phyloP scores from a whole-genome alignment of 495 filamentous ascomycete species.

The Lasiosphaeria hispida region DNA sequence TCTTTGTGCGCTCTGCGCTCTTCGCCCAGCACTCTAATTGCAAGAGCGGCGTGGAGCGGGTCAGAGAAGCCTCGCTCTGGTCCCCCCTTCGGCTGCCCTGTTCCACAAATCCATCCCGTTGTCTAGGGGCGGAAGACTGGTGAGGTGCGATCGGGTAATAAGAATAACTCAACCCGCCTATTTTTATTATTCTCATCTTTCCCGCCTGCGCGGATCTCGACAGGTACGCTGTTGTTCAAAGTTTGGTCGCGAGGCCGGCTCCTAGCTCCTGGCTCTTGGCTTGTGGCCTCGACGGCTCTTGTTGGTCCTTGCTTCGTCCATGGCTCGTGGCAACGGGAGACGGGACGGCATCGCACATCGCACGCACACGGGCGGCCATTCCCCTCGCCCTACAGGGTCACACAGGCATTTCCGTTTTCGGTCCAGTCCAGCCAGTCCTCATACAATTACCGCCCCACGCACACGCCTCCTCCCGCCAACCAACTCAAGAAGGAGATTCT shows the following conservation, averaged over 20 bases:
- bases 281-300: background rate
- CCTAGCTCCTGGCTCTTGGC: background rate
- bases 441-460: slow-evolving; percentile 5
- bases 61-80: too few species aligned
- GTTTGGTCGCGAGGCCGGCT: background rate
- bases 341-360: slow-evolving; percentile 19
- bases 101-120: too few species aligned
- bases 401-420: slow-evolving; percentile 13
- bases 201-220: too few species aligned
- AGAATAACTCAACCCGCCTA: too few species aligned
- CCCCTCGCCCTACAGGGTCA: slow-evolving; percentile 10
- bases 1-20: too few species aligned
- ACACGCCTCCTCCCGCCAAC: slow-evolving; percentile 2
- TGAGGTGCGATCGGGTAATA: too few species aligned
- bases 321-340: slow-evolving; percentile 6
- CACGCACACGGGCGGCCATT: too few species aligned
- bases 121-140: too few species aligned
- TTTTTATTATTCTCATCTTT: too few species aligned
- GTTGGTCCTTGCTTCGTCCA: slow-evolving; percentile 1
- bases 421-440: background rate
- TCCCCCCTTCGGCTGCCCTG: too few species aligned
- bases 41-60: too few species aligned
- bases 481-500: background rate
- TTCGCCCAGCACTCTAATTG: too few species aligned
- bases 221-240: background rate